A percentile compares a stretch with the other conserved stretches of the same genome.
phyloP scores from a whole-genome alignment of 2,329 filamentous ascomycete species.

The Pseudocercospora fuligena region DNA sequence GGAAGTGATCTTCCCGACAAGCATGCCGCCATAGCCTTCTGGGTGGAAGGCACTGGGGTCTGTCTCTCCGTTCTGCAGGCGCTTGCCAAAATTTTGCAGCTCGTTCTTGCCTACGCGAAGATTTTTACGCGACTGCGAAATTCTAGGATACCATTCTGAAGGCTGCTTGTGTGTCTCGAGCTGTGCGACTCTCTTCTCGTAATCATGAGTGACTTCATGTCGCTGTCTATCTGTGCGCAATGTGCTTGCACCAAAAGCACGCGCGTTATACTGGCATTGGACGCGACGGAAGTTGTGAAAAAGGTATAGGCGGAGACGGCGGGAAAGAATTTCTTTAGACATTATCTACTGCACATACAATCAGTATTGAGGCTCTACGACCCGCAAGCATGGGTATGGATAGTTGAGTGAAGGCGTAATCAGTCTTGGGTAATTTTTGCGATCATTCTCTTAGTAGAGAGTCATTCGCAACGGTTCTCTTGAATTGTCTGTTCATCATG shows the following conservation, averaged over 20 bases:
- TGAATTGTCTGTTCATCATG: conserved; percentile 35
- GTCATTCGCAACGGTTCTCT: conserved; percentile 74
- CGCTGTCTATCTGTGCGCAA: conserved; percentile 8
- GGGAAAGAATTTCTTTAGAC: conserved; percentile 51
- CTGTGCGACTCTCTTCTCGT: conserved; percentile 59
- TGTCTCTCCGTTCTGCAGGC: conserved; percentile 3
- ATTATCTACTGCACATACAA: conserved; percentile 29
- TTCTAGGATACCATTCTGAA: conserved; percentile 61
- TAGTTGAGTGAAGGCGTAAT: background rate
- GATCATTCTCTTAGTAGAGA: conserved; percentile 56
- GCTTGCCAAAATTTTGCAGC: background rate
- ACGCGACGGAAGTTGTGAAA: conserved; percentile 41
- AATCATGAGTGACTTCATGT: conserved; percentile 43
- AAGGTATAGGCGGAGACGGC: conserved; percentile 60
- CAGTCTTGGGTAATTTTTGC: conserved; percentile 42
- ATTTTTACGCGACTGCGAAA: conserved; percentile 30
- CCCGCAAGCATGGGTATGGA: background rate
- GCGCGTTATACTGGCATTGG: conserved; percentile 39
- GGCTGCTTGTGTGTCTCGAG: conserved; percentile 56
- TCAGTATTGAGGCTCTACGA: conserved; percentile 14
- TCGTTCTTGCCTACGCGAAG: conserved; percentile 25
- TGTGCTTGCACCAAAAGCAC: conserved; percentile 52
- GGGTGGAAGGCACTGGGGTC: background rate
- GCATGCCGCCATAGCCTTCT: background rate
- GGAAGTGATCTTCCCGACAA: conserved; percentile 71